Evolutionary conservation across 768 basidiomycete genomes (phyloP).

Genomic region (Scleroderma citrinum): DNA sequence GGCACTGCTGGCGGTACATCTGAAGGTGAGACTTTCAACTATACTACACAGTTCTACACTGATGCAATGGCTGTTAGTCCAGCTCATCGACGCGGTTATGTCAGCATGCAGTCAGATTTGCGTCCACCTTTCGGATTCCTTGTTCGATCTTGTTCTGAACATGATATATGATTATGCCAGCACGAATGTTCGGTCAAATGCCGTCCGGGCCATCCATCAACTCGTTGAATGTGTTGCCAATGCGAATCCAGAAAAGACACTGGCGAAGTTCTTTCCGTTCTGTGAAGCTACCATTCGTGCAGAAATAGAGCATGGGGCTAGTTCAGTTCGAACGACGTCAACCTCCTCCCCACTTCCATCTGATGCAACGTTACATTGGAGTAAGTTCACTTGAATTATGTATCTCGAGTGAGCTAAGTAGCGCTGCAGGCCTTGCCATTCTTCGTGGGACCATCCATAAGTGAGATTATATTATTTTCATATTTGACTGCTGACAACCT

Average conservation of each 20-base stretch:
- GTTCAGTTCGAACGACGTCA: conserved; percentile 76
- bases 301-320: conserved; percentile 88
- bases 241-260: conserved; percentile 66
- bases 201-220: conserved; percentile 86
- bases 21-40: conserved; percentile 46
- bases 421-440: conserved; percentile 62
- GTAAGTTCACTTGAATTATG: conserved; percentile 36
- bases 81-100: conserved; percentile 71
- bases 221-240: conserved; percentile 81
- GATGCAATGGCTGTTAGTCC: conserved; percentile 56
- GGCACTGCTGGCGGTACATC: conserved; percentile 81
- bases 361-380: conserved; percentile 91
- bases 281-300: conserved; percentile 73
- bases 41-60: conserved; percentile 68
- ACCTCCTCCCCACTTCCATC: conserved; percentile 68
- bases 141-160: conserved; percentile 83
- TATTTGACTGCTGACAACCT: conserved; percentile 17
- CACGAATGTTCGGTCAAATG: conserved; percentile 85
- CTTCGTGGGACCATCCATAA: conserved; percentile 46
- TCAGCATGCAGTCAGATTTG: conserved; percentile 74
- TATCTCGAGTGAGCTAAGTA: not conserved
- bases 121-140: conserved; percentile 52
- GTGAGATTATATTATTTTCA: not conserved
- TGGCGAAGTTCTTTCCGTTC: conserved; percentile 75
- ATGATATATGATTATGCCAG: conserved; percentile 83